A percentile compares a stretch with the other conserved stretches of the same genome.
Evolutionary conservation across 257 asterid genomes (phyloP).

Genomic region (Haberlea rhodopensis): DNA sequence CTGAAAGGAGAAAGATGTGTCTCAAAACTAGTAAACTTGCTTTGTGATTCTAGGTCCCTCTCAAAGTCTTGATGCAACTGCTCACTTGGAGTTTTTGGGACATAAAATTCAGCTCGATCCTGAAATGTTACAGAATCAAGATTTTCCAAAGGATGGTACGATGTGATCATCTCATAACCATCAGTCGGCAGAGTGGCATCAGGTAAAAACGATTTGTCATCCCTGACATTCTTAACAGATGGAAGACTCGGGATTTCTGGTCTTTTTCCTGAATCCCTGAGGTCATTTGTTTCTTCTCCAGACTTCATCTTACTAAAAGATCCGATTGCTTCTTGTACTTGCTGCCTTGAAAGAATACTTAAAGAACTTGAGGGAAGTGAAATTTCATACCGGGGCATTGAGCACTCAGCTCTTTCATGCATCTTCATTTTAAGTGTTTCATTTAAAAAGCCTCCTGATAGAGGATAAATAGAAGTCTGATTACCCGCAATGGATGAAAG

Average conservation of each 20-base stretch:
- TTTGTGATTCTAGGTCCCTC: slow-evolving; percentile 31
- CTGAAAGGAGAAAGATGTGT: too few relatives aligned
- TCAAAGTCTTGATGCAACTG: slow-evolving; percentile 36
- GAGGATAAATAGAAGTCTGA: slow-evolving; percentile 27
- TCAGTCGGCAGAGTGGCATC: slow-evolving; percentile 33
- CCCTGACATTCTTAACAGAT: slow-evolving; percentile 28
- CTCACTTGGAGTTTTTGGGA: slow-evolving; percentile 29
- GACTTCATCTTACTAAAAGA: slow-evolving; percentile 29
- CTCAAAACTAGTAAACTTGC: slow-evolving; percentile 28
- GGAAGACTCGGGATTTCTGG: slow-evolving; percentile 27
- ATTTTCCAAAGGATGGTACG: slow-evolving; percentile 33
- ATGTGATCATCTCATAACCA: slow-evolving; percentile 29
- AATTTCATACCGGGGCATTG: slow-evolving; percentile 35
- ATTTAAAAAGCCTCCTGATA: slow-evolving; percentile 35
- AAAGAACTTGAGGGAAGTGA: too few relatives aligned
- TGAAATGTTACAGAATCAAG: slow-evolving; percentile 31
- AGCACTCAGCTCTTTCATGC: slow-evolving; percentile 40
- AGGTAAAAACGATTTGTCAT: slow-evolving; percentile 27
- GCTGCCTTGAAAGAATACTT: slow-evolving; percentile 33
- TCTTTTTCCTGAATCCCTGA: slow-evolving; percentile 29
- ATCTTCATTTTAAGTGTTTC: slow-evolving; percentile 37
- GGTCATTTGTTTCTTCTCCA: slow-evolving; percentile 34
- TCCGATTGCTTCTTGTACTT: slow-evolving; percentile 36
- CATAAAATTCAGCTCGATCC: slow-evolving; percentile 30
- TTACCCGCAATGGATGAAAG: slow-evolving; percentile 34